phyloP scores from a whole-genome alignment of 2,329 filamentous ascomycete species.

The Teratosphaeria pseudoeucalypti region DNA sequence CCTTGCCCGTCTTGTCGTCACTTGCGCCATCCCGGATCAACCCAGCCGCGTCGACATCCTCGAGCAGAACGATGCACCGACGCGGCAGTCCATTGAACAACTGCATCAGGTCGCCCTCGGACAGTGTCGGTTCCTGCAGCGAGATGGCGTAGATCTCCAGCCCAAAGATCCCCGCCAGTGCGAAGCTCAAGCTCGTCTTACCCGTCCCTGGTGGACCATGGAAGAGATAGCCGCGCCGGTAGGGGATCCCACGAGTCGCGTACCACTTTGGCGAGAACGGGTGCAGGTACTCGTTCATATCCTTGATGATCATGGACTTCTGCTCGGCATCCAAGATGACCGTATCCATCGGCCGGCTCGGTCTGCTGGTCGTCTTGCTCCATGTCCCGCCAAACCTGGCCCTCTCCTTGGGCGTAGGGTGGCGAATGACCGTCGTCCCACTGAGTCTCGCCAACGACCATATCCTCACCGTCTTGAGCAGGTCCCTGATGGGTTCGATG shows the following conservation, averaged over 20 bases:
- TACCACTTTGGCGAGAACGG: conserved; percentile 71
- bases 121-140: conserved; percentile 58
- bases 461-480: conserved; percentile 36
- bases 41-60: conserved; percentile 40
- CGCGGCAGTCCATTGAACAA: conserved; percentile 35
- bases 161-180: conserved; percentile 38
- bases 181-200: conserved; percentile 29
- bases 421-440: conserved; percentile 36
- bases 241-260: conserved; percentile 71
- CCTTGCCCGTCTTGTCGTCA: conserved; percentile 11
- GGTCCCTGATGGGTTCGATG: conserved; percentile 38
- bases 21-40: conserved; percentile 28
- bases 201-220: conserved; percentile 50
- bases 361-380: conserved; percentile 41
- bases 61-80: conserved; percentile 37
- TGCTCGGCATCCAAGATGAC: conserved; percentile 61
- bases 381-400: conserved; percentile 27
- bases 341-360: conserved; percentile 61
- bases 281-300: conserved; percentile 70
- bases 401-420: conserved; percentile 34
- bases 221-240: conserved; percentile 72
- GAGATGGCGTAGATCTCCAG: conserved; percentile 37
- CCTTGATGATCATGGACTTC: conserved; percentile 55
- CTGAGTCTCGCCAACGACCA: conserved; percentile 34
- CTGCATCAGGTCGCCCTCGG: conserved; percentile 49